Evolutionary conservation across 176 grass and related monocot species (phyloP).

Genomic region (Chrysopogon serrulatus): DNA sequence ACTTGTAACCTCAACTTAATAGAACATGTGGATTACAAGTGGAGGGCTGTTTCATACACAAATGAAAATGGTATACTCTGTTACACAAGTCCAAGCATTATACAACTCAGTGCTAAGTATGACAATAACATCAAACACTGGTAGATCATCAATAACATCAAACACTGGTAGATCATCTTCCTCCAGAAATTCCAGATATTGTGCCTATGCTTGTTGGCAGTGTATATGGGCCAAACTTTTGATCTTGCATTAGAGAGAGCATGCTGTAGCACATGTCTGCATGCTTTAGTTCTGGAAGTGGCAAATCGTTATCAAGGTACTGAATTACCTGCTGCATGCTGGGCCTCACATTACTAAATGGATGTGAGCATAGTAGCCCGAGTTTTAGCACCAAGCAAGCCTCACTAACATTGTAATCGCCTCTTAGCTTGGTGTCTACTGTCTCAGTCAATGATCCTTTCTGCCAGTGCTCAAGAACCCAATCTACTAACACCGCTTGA

Average conservation of each 20-base stretch:
- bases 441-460: not conserved
- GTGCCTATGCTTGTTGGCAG: not conserved
- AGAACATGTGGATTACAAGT: no score
- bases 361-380: constrained; percentile 36
- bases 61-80: no score
- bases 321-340: constrained; percentile 24
- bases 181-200: not conserved
- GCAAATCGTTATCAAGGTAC: not conserved
- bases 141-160: no score
- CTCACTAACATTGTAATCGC: not conserved
- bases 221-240: not conserved
- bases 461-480: constrained; percentile 16
- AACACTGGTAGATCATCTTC: not conserved
- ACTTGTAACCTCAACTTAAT: not conserved
- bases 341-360: constrained; percentile 16
- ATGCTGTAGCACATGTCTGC: not conserved
- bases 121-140: no score
- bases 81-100: no score
- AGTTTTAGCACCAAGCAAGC: constrained; percentile 37
- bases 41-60: no score
- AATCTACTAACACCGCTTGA: not conserved
- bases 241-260: not conserved
- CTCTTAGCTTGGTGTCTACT: constrained; percentile 1
- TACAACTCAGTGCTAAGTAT: no score
- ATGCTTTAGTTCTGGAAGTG: not conserved